Base-by-base conservation (phyloP, 306 rosid genomes). In the Sesbania bispinosa region DNA sequence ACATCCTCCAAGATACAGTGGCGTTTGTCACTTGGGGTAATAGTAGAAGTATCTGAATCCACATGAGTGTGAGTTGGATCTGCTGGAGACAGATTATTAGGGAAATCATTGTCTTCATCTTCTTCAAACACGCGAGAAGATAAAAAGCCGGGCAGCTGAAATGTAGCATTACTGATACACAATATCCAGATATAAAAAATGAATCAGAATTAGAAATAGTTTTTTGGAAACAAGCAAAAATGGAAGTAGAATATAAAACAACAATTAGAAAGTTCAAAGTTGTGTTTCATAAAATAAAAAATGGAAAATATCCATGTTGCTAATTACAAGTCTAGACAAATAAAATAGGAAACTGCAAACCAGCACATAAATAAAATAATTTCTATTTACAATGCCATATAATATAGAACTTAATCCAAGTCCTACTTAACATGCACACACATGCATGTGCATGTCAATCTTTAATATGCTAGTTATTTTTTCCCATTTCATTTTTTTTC, bases 1-100 rank as follows among this genome's bases (percentile, higher is more conserved):
- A 95, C 97, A 62, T 95, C 97, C 84, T 95, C 97, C 80, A 95
- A 86, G 79, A 95, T 92, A 85, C 86, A 85, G 58, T 92, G 97
- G 38, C 97, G 96, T 84, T 96, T 88, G 84, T 95, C 99, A 80
- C 64, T 88, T 75, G 96, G 96, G 50, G 97, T 89, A 54, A 82
- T 81, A 38, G 83, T 77, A 76, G 82, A 73, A 30, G 91, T 62
- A 85, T 94, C 96, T 57, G 85, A 76, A 52, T 89, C 97, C 62
- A 85, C 97, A 45, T 83, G 36, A 26, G 80, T 8, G 83, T 11
- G 5, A n/a, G n/a, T n/a, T n/a, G 80, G 77, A 72, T 90, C 87
- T 15, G 45, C 61, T 6, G 86, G 87, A 48, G 88, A n/a, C n/a
- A n/a, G n/a, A n/a, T n/a, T n/a, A n/a, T n/a, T n/a, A n/a, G n/a